A percentile compares a stretch with the other conserved stretches of the same genome.
Evolutionary conservation across 176 grass and related monocot species (phyloP).

Genomic region (Lolium perenne): DNA sequence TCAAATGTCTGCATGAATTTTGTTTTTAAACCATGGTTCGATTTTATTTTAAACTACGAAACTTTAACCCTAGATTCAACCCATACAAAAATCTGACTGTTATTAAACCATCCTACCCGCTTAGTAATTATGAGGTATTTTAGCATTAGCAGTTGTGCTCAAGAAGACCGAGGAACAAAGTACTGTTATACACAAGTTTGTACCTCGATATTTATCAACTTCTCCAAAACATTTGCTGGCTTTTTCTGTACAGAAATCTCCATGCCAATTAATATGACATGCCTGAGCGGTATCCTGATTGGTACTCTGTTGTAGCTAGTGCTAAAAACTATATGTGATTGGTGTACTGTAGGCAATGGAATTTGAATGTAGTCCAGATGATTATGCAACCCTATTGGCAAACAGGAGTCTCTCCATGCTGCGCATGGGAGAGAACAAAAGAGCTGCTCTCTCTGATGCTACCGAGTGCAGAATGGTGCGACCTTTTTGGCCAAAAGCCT

Average conservation of each 20-base stretch:
- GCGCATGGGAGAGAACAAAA: not conserved
- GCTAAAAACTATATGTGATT: not conserved
- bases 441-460: not conserved
- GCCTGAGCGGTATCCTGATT: not conserved
- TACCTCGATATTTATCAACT: not conserved
- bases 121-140: not conserved
- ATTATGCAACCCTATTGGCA: not conserved
- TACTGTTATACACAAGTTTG: not conserved
- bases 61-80: not conserved
- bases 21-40: not conserved
- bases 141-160: no score
- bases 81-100: not conserved
- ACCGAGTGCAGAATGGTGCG: not conserved
- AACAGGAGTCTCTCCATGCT: not conserved
- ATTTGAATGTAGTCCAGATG: not conserved
- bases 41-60: not conserved
- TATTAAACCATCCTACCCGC: not conserved
- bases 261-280: not conserved
- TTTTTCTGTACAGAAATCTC: not conserved
- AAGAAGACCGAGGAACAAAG: not conserved
- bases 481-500: slow-evolving; percentile 20
- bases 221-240: not conserved
- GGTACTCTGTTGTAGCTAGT: not conserved
- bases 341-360: not conserved
- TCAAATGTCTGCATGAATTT: not conserved